Conservation (phyloP, 495 filamentous ascomycete species). For the Cryomyces minteri region DNA sequence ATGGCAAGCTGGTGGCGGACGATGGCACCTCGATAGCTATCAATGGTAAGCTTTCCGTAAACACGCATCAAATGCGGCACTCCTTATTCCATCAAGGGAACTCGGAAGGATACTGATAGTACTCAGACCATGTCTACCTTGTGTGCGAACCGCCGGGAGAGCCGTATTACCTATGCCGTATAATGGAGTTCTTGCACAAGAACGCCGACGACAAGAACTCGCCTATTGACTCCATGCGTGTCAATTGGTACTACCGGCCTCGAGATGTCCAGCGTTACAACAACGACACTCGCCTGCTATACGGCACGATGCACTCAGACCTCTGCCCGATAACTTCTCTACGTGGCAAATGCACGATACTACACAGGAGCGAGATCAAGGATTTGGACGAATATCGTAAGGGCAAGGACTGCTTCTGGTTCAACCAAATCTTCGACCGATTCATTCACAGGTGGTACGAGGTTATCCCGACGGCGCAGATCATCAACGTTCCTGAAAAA, state of each 20-base stretch:
- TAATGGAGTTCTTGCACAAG: slow-evolving; percentile 90
- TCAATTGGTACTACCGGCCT: slow-evolving; percentile 97
- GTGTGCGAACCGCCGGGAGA: slow-evolving; percentile 96
- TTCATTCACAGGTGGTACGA: slow-evolving; percentile 98
- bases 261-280: slow-evolving; percentile 87
- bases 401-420: slow-evolving; percentile 78
- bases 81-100: no score
- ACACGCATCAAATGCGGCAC: neutral
- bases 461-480: slow-evolving; percentile 74
- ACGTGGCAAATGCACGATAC: slow-evolving; percentile 80
- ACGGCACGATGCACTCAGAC: slow-evolving; percentile 97
- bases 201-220: slow-evolving; percentile 45
- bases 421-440: slow-evolving; percentile 90
- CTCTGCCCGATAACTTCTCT: slow-evolving; percentile 80
- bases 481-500: slow-evolving; percentile 87
- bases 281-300: slow-evolving; percentile 73
- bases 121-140: slow-evolving; percentile 83
- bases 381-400: slow-evolving; percentile 73
- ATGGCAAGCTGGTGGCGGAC: slow-evolving; percentile 71
- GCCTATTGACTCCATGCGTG: slow-evolving; percentile 68
- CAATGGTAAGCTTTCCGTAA: slow-evolving; percentile 50
- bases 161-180: slow-evolving; percentile 89
- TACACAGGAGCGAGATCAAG: slow-evolving; percentile 68
- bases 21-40: slow-evolving; percentile 68
- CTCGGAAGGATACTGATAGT: no score